Evolutionary conservation across 2,329 filamentous ascomycete species (phyloP), one percentile per base, ranked within the genome.

Genomic region (Pyricularia sp.): DNA sequence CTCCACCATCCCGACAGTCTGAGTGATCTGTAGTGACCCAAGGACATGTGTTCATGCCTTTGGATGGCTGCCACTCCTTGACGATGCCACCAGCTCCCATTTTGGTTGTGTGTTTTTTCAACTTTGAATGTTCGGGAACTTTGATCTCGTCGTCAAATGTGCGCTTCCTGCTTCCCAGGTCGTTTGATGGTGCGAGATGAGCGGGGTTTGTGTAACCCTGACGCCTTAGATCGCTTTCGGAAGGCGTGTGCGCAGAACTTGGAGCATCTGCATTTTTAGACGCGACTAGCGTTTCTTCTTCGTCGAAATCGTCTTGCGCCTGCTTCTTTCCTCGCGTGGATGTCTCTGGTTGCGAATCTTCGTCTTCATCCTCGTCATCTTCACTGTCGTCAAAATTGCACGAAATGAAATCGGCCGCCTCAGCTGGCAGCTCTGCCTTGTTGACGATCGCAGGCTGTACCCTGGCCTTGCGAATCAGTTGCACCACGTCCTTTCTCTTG

Each of bases 381-480:
- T 86, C 83, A 30, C 85, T 85, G 68, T 90, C 87, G 65, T 85
- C 86, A 64, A 91, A 83, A 72, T 89, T 91, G 70, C 94, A 92
- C 0, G 94, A 96, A 69, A 99, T 97, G 76, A 97, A 98, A 73
- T 99, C 94, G 69, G 91, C 90, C 26, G 85, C 83, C 65, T 89
- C 85, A 1, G 85, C 82, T 26, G 88, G 83, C 0, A 84, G 80
- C 12, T 82, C 80, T 0, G 82, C 78, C 33, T 85, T 82, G 9
- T 68, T 64, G 30, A 82, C 79, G 11, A 79, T 76, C 6, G 80
- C 78, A 3, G 82, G 79, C 55, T 89, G 86, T 42, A 93, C 83
- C 65, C 94, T 92, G 2, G 94, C 92, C 76, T 97, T 97, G 73
- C 94, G 90, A 73, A 98, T 97, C 70, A 97, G 79, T 75, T 96